These are phyloP conservation scores for Coprinellus micaceus DNA, from an alignment of 768 basidiomycete genomes.

Conservation along the genomic window DNA sequence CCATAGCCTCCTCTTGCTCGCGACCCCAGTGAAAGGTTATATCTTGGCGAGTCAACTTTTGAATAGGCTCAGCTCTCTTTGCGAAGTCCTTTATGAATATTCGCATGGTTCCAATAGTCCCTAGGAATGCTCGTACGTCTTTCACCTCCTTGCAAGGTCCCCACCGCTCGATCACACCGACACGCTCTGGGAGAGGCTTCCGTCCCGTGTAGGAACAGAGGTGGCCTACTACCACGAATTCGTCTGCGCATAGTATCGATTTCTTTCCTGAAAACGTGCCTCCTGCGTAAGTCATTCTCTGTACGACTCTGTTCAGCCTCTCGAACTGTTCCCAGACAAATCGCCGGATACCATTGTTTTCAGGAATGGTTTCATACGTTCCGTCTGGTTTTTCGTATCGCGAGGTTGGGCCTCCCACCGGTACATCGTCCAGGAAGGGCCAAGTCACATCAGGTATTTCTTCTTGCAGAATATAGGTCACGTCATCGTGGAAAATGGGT, in stretches of 20 bases:
- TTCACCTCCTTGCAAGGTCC: constrained; percentile 14
- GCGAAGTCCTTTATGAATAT: constrained; percentile 32
- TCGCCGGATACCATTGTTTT: constrained; percentile 30
- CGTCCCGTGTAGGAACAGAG: constrained; percentile 32
- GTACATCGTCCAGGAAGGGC: neutral
- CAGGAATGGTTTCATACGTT: constrained; percentile 33
- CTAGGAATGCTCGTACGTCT: constrained; percentile 29
- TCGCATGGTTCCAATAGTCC: constrained; percentile 21
- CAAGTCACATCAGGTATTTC: constrained; percentile 31
- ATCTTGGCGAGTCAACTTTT: constrained; percentile 24
- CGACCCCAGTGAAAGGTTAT: constrained; percentile 27
- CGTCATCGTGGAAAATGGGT: constrained; percentile 10
- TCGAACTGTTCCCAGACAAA: constrained; percentile 40
- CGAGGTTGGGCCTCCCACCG: neutral
- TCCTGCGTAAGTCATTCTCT: constrained; percentile 32
- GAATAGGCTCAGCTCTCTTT: constrained; percentile 16
- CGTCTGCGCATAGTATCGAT: constrained; percentile 22
- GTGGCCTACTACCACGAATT: constrained; percentile 34
- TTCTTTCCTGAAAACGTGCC: constrained; percentile 37
- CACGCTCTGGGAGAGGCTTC: constrained; percentile 12
- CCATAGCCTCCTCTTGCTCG: constrained; percentile 19
- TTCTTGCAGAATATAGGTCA: constrained; percentile 24
- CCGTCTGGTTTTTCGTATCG: constrained; percentile 27
- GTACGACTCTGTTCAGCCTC: constrained; percentile 33
- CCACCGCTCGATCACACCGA: constrained; percentile 27